phyloP scores from a whole-genome alignment of 208 protist species.

The Leishmania major region DNA sequence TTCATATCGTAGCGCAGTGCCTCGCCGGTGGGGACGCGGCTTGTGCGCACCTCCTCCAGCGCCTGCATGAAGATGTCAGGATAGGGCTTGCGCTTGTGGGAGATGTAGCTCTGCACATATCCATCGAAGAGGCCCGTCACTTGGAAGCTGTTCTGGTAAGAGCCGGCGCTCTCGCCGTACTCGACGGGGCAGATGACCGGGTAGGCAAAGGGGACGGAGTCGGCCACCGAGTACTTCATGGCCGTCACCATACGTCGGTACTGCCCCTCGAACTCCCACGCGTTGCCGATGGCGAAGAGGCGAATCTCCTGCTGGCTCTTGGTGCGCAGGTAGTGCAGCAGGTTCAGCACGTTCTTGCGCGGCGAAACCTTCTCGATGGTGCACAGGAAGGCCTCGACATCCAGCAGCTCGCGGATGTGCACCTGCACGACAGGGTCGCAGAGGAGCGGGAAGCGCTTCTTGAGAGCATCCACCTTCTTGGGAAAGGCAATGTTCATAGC shows the following conservation, averaged over 20 bases:
- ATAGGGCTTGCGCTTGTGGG: constrained; percentile 81
- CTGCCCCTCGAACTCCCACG: constrained; percentile 79
- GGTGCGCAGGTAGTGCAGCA: constrained; percentile 74
- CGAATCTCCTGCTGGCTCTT: constrained; percentile 83
- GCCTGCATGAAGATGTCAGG: constrained; percentile 79
- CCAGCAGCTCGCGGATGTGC: constrained; percentile 63
- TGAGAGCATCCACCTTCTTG: constrained; percentile 48
- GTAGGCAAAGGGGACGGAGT: constrained; percentile 50
- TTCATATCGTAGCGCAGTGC: constrained; percentile 64
- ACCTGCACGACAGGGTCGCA: constrained; percentile 66
- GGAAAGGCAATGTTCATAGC: constrained; percentile 59
- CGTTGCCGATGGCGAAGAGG: constrained; percentile 74
- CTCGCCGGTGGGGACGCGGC: constrained; percentile 57
- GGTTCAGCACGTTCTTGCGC: constrained; percentile 82
- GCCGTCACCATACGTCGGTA: constrained; percentile 71
- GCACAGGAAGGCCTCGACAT: constrained; percentile 73
- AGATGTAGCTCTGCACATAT: constrained; percentile 72
- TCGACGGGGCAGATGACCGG: constrained; percentile 59
- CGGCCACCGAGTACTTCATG: constrained; percentile 31
- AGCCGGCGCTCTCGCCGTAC: constrained; percentile 39
- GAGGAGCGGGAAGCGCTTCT: constrained; percentile 67
- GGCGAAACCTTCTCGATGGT: constrained; percentile 74
- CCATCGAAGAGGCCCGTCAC: constrained; percentile 79
- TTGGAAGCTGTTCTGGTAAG: constrained; percentile 46
- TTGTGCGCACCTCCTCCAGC: constrained; percentile 48